Evolutionary conservation across 371 early-diverging fungal genomes (phyloP).

Genomic region (Sporodiniella umbellata): DNA sequence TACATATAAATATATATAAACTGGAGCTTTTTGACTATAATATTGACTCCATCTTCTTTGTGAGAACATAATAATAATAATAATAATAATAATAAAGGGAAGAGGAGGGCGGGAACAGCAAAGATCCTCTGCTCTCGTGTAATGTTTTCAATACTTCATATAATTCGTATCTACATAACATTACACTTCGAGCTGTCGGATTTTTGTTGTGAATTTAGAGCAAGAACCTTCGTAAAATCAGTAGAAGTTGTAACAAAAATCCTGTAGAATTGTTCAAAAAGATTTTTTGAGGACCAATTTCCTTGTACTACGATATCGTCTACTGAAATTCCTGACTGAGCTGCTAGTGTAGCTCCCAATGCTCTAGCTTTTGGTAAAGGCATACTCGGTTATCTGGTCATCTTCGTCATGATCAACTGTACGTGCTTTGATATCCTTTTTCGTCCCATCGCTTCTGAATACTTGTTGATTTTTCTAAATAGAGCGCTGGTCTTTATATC

Average conservation of each 20-base stretch:
- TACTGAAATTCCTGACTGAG: conserved; percentile 23
- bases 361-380: conserved; percentile 5
- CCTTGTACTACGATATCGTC: conserved; percentile 17
- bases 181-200: conserved; percentile 3
- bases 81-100: too few species aligned
- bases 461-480: conserved; percentile 7
- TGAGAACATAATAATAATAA: too few species aligned
- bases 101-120: not conserved
- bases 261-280: not conserved
- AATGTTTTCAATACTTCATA: not conserved
- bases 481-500: conserved; percentile 7
- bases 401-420: not conserved
- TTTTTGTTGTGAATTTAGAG: not conserved
- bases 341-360: not conserved
- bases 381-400: not conserved
- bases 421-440: conserved; percentile 6
- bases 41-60: too few species aligned
- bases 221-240: not conserved
- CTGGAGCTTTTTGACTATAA: too few species aligned
- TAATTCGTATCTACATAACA: conserved; percentile 18
- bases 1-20: not conserved
- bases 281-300: not conserved
- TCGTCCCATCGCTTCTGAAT: not conserved
- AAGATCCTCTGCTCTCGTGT: not conserved
- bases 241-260: not conserved